Conservation (phyloP, 768 basidiomycete genomes). For the Boletus pseudo-olivaceus region DNA sequence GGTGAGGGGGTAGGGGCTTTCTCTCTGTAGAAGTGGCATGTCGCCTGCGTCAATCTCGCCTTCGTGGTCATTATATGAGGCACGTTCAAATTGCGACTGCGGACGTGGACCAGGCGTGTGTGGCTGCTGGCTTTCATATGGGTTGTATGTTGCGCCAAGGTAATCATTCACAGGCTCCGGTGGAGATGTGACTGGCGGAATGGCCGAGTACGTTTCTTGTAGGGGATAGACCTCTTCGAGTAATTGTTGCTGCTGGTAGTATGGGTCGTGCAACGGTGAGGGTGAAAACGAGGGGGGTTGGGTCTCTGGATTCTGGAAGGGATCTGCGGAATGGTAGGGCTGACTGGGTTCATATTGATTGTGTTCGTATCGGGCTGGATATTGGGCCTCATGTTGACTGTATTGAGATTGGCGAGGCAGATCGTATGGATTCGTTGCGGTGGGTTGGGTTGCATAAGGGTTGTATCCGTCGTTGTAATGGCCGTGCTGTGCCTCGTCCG, state of each 20-base stretch:
- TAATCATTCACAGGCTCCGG: conserved; percentile 16
- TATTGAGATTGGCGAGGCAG: conserved; percentile 31
- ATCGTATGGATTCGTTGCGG: conserved; percentile 39
- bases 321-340: conserved; percentile 38
- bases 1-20: conserved; percentile 31
- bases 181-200: conserved; percentile 18
- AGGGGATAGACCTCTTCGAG: conserved; percentile 13
- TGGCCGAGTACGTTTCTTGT: conserved; percentile 21
- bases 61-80: conserved; percentile 41
- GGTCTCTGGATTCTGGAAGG: conserved; percentile 26
- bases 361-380: conserved; percentile 34
- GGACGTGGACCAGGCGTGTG: conserved; percentile 23
- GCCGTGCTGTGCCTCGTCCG: conserved; percentile 60
- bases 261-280: conserved; percentile 21
- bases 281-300: conserved; percentile 15
- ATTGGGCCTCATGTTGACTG: conserved; percentile 29
- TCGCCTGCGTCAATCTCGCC: conserved; percentile 55
- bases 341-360: conserved; percentile 32
- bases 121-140: conserved; percentile 19
- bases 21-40: conserved; percentile 60
- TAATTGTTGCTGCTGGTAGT: conserved; percentile 19
- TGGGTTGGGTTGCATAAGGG: conserved; percentile 40
- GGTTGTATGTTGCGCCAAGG: conserved; percentile 18
- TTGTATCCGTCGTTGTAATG: conserved; percentile 68
- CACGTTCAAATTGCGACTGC: conserved; percentile 21